Evolutionary conservation across 352 stramenopile genomes (phyloP).

Genomic region (Phytophthora brassicae): DNA sequence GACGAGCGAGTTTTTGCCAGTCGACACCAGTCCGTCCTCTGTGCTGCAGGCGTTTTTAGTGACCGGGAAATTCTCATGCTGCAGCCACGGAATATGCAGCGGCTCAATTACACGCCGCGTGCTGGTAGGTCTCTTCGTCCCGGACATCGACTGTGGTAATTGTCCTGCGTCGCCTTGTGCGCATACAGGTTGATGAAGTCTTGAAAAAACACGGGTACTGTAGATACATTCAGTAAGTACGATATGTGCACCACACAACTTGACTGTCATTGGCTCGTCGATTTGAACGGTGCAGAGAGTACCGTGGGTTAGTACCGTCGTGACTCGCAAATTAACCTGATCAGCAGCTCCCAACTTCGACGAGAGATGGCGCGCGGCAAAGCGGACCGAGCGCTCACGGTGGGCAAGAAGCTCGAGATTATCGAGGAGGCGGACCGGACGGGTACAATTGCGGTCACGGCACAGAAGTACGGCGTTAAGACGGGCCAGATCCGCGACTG

Average conservation of each 20-base stretch:
- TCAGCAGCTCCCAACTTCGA: constrained; percentile 9
- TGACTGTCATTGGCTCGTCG: not conserved
- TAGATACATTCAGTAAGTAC: constrained; percentile 5
- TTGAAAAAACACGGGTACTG: constrained; percentile 5
- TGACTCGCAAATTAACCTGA: constrained; percentile 5
- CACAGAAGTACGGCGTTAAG: constrained; percentile 87
- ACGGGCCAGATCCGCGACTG: constrained; percentile 86
- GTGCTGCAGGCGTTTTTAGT: constrained; percentile 61
- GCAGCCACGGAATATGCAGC: constrained; percentile 60
- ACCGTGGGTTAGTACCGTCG: constrained; percentile 36
- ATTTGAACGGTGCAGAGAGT: constrained; percentile 14
- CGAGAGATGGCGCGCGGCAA: constrained; percentile 80
- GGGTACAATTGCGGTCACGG: constrained; percentile 70
- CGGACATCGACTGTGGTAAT: constrained; percentile 3
- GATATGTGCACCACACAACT: constrained; percentile 7
- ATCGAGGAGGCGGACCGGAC: constrained; percentile 85
- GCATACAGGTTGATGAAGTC: constrained; percentile 22
- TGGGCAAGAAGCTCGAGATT: constrained; percentile 90
- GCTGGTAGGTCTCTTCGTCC: constrained; percentile 12
- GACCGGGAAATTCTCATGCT: constrained; percentile 61
- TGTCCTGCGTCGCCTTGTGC: constrained; percentile 21
- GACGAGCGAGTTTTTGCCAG: constrained; percentile 54
- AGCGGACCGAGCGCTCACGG: constrained; percentile 73
- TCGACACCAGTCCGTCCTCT: constrained; percentile 40
- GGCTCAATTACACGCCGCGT: constrained; percentile 37